Evolutionary conservation across 495 filamentous ascomycete species (phyloP).

Genomic region (Cladorrhinum samala): DNA sequence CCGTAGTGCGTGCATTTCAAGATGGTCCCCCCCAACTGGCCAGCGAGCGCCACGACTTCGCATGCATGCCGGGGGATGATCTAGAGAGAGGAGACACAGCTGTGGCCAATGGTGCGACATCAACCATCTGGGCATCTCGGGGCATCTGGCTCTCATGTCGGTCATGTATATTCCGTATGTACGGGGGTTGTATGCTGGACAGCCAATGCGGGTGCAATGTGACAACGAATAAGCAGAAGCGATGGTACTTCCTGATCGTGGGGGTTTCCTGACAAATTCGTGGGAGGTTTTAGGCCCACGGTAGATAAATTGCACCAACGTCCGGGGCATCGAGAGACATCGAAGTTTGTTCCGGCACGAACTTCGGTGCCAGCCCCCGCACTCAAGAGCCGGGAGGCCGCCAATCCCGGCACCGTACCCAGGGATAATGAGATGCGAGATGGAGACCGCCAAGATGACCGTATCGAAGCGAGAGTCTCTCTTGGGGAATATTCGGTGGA

Average conservation of each 20-base stretch:
- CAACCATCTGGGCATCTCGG: background rate
- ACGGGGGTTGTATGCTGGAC: no score
- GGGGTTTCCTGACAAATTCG: background rate
- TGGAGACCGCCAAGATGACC: conserved; percentile 13
- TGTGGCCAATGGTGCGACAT: background rate
- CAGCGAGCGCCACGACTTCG: background rate
- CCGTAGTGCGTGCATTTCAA: conserved; percentile 4
- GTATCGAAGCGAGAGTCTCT: background rate
- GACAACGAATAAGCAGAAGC: background rate
- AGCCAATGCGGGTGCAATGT: background rate
- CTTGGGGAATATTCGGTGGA: conserved; percentile 6
- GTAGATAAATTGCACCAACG: no score
- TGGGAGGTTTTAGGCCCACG: background rate
- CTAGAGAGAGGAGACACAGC: background rate
- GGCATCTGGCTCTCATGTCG: background rate
- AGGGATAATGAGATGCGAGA: background rate
- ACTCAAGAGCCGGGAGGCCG: conserved; percentile 15
- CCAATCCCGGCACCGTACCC: conserved; percentile 13
- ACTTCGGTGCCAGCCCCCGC: conserved; percentile 2
- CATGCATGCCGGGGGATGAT: background rate
- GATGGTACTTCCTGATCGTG: background rate
- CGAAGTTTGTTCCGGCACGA: background rate
- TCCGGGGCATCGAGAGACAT: no score
- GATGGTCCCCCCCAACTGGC: background rate
- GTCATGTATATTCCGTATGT: background rate